These are phyloP conservation scores for Colletotrichum euphorbiae DNA, from an alignment of 2,329 filamentous ascomycete genomes.

Conservation along the genomic window DNA sequence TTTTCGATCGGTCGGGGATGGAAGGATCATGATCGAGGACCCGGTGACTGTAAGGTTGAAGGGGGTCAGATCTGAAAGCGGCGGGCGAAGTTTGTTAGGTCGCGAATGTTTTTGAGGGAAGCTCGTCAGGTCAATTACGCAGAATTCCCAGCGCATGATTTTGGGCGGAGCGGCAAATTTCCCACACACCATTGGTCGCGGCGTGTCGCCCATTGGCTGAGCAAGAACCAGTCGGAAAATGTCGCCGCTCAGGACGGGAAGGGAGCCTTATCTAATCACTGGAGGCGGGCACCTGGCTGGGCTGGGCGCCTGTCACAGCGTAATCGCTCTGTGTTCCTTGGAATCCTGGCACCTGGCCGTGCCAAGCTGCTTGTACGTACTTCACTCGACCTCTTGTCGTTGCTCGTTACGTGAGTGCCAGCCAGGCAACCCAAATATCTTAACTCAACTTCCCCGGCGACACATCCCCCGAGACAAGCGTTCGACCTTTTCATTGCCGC, in stretches of 20 bases:
- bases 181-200: conserved; percentile 43
- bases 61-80: conserved; percentile 10
- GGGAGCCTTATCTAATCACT: conserved; percentile 45
- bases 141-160: conserved; percentile 45
- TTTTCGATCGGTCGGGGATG: conserved; percentile 50
- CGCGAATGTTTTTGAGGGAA: conserved; percentile 38
- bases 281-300: conserved; percentile 3
- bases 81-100: conserved; percentile 29
- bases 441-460: conserved; percentile 26
- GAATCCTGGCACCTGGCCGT: conserved; percentile 20
- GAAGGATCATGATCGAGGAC: conserved; percentile 51
- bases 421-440: conserved; percentile 27
- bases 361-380: conserved; percentile 38
- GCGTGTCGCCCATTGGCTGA: conserved; percentile 46
- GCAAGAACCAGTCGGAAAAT: conserved; percentile 43
- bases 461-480: conserved; percentile 22
- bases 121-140: conserved; percentile 25
- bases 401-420: conserved; percentile 10
- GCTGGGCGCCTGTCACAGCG: conserved; percentile 22
- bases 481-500: conserved; percentile 13
- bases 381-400: not conserved
- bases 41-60: conserved; percentile 13
- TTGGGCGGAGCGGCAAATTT: conserved; percentile 46
- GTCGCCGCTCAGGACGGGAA: conserved; percentile 6
- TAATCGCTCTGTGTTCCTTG: conserved; percentile 33